Conservation (phyloP, 106 monocot genomes). For the Platanthera guangdongensis region DNA sequence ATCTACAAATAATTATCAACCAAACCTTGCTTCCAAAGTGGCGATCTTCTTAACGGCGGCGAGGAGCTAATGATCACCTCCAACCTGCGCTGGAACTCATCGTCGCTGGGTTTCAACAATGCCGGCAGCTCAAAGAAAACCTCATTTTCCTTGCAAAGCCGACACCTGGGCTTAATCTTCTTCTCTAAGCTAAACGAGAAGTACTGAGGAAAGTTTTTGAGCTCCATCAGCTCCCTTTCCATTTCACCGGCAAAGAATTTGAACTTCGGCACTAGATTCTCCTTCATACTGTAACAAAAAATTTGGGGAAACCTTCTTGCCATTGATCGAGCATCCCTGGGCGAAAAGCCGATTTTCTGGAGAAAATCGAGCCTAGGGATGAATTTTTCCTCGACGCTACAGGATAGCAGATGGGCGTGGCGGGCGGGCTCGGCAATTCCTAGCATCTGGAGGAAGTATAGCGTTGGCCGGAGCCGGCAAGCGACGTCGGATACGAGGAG, state of each 20-base stretch:
- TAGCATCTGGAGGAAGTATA: constrained; percentile 76
- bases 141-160: constrained; percentile 35
- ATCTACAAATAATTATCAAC: constrained; percentile 14
- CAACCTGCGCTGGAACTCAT: constrained; percentile 36
- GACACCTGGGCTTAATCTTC: constrained; percentile 58
- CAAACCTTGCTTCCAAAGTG: constrained; percentile 38
- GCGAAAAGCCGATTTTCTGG: constrained; percentile 18
- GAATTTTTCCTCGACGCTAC: constrained; percentile 62
- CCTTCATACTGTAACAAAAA: constrained; percentile 61
- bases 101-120: constrained; percentile 49
- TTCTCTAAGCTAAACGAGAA: constrained; percentile 73
- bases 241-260: constrained; percentile 45
- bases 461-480: constrained; percentile 35
- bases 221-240: constrained; percentile 54
- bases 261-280: constrained; percentile 63
- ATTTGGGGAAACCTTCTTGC: constrained; percentile 64
- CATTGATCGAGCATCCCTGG: constrained; percentile 39
- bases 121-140: constrained; percentile 47
- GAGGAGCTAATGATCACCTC: constrained; percentile 45
- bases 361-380: constrained; percentile 51
- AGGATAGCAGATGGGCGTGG: constrained; percentile 51
- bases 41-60: constrained; percentile 49
- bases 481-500: constrained; percentile 50
- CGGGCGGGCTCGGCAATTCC: constrained; percentile 27
- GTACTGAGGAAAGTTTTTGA: constrained; percentile 70